Conservation (phyloP, 305 asterid species). For the Caryopteris hybrid region DNA sequence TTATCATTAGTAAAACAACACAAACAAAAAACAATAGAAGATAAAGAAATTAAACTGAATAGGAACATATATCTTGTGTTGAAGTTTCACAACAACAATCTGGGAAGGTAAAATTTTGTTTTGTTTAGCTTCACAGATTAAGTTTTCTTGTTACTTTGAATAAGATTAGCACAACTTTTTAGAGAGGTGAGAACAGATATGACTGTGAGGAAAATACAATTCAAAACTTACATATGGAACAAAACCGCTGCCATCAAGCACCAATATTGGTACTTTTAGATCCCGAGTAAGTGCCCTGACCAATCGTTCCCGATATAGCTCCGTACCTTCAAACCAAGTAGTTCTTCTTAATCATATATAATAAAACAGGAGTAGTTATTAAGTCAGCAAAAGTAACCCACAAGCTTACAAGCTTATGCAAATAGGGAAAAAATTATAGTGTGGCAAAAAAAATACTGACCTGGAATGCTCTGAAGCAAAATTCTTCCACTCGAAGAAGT, state of each 20-base stretch:
- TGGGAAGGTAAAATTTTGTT: background rate
- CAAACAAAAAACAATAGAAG: background rate
- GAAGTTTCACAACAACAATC: background rate
- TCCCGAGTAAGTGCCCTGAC: conserved; percentile 91
- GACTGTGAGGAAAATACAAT: conserved; percentile 5
- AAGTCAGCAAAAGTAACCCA: background rate
- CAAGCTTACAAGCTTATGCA: background rate
- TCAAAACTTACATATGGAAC: conserved; percentile 79
- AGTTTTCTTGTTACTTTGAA: background rate
- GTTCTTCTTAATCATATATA: conserved; percentile 19
- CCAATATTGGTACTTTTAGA: conserved; percentile 78
- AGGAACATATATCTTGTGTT: background rate
- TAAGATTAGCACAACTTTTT: background rate
- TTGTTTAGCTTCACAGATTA: background rate
- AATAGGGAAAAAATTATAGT: background rate
- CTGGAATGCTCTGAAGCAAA: conserved; percentile 84
- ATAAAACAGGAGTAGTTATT: background rate
- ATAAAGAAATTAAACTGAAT: conserved; percentile 1
- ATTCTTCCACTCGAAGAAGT: conserved; percentile 86
- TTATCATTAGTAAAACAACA: conserved; percentile 4
- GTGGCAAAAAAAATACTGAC: conserved; percentile 31
- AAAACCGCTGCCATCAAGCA: conserved; percentile 83
- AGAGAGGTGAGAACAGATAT: background rate
- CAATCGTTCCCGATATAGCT: conserved; percentile 93
- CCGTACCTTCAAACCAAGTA: conserved; percentile 61